Percentiles rank a stretch among this genome's conserved stretches.
These are phyloP conservation scores for Apiotrichum montevideense DNA, from an alignment of 1,284 basidiomycete genomes.

Conservation along the genomic window DNA sequence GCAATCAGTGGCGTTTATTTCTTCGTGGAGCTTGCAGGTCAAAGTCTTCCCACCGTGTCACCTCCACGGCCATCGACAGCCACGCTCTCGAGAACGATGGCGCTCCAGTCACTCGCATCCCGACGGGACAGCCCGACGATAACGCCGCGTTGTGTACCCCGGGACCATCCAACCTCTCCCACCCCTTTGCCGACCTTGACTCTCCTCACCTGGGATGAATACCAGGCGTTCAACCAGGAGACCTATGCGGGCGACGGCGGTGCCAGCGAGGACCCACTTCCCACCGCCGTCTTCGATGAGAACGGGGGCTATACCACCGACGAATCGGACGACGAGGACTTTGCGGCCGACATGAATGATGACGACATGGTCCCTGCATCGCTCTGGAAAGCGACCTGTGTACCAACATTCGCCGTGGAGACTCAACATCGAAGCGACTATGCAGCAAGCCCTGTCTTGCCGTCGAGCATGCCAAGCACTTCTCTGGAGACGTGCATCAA, in stretches of 20 bases:
- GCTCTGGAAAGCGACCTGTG: not conserved
- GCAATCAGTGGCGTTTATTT: no score
- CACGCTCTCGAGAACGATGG: no score
- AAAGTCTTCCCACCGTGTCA: no score
- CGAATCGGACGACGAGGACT: not conserved
- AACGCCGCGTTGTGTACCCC: no score
- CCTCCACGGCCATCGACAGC: no score
- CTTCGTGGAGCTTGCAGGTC: no score
- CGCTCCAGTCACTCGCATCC: no score
- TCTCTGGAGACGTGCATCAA: slow-evolving; percentile 1
- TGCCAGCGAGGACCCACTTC: not conserved
- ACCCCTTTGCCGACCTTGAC: not conserved
- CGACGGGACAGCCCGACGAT: no score
- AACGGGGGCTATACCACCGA: no score
- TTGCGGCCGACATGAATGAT: not conserved
- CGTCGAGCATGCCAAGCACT: not conserved
- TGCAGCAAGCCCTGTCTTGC: not conserved
- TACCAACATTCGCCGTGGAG: not conserved
- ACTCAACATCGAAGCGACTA: not conserved
- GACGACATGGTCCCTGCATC: not conserved
- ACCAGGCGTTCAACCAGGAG: not conserved
- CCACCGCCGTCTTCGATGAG: not conserved
- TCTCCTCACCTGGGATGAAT: slow-evolving; percentile 3
- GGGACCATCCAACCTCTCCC: no score
- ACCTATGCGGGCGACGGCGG: not conserved